A percentile compares a stretch with the other conserved stretches of the same genome.
Conservation (phyloP, 257 asterid genomes). For the Solanum lycopersicoides region DNA sequence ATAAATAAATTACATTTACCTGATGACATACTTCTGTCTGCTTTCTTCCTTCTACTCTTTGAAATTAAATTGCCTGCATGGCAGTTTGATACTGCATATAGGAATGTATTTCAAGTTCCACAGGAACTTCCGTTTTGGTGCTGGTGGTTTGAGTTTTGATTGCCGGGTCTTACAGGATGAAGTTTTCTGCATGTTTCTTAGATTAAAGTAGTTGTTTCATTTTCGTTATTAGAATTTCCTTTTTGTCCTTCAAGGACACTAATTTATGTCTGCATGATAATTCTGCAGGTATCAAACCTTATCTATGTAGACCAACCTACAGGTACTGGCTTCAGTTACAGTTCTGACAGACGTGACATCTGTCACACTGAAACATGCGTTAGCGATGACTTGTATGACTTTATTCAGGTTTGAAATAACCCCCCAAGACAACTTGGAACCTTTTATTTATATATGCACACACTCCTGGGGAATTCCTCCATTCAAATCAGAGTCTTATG, state of each 20-base stretch:
- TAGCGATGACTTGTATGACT: constrained; percentile 88
- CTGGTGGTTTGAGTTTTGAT: not conserved
- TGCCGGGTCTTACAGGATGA: not conserved
- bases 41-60: not conserved
- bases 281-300: constrained; percentile 79
- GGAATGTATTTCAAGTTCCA: not conserved
- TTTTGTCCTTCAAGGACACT: not conserved
- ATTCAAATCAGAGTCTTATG: not conserved
- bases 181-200: not conserved
- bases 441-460: not conserved
- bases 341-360: constrained; percentile 70
- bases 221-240: not conserved
- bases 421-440: not conserved
- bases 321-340: constrained; percentile 98
- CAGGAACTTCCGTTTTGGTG: not conserved
- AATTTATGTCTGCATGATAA: not conserved
- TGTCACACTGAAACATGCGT: constrained; percentile 83
- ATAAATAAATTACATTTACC: not conserved
- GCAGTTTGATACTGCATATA: not conserved
- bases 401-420: constrained; percentile 53
- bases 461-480: not conserved
- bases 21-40: not conserved
- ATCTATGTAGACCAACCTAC: constrained; percentile 91
- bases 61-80: not conserved
- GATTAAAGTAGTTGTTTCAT: not conserved